Base-by-base conservation (phyloP, 768 basidiomycete species). In the Boletus edulis region DNA sequence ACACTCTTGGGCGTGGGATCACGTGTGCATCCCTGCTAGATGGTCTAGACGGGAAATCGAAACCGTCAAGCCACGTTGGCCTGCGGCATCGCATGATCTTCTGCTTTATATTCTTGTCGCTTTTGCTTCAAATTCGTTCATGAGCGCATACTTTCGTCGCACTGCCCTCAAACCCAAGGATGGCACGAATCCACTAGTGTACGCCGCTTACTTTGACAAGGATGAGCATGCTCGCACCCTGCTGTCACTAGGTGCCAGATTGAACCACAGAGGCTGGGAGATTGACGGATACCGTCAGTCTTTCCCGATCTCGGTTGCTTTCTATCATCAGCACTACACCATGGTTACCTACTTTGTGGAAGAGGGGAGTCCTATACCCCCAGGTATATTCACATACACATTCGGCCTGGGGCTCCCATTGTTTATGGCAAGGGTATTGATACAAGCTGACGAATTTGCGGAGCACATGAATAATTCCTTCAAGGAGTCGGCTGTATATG, bases 121-220 rank as follows among this genome's bases (percentile, higher is more conserved):
- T 27, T 53, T 41, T 5, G 52, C 46, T 13, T 20, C 52, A 27
- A 35, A 34, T n/a, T 47, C 52, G 5, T 17, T 53, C 3, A 3
- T 53, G 17, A 13, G 4, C 0, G 13, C 15, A 11, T 32, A 44
- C 22, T 11, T 52, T 31, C 54, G 51, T 18, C 20, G 24, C 0
- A 12, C 20, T 3, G 12, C 17, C 10, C 27, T 52, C 5, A 37
- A 22, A n/a, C 51, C 20, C 9, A 55, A 41, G 43, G 38, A 55
- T 2, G 51, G 54, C 31, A 40, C 38, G 8, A 55, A 54, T 35
- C 54, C 54, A 15, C 12, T 55, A 22, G 38, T 55, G 7, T 55
- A 55, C 27, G 38, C 51, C 2, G 54, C 54, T 2, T 6, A 54
- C 13, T 54, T 53, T 6, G 29, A 54, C 46, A 54, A 49, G 22